Percentiles rank a stretch among this genome's conserved stretches.
Evolutionary conservation across 2,329 filamentous ascomycete species (phyloP).

Genomic region (Blastomyces percursus): DNA sequence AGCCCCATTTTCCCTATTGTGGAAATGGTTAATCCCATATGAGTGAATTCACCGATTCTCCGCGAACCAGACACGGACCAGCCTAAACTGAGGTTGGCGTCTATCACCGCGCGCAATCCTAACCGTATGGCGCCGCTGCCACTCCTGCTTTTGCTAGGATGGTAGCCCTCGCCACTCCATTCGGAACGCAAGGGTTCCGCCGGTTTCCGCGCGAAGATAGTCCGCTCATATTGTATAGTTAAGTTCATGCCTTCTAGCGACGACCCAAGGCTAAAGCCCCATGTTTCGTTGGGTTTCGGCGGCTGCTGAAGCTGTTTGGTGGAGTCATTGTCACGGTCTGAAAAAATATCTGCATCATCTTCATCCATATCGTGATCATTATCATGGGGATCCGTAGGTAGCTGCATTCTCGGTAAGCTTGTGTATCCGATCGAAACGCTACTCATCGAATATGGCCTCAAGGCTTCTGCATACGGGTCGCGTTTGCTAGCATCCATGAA

Average conservation of each 20-base stretch:
- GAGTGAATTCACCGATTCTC: constrained; percentile 28
- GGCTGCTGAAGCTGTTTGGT: constrained; percentile 9
- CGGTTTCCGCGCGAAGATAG: constrained; percentile 27
- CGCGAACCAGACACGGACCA: constrained; percentile 30
- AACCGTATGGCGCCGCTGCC: constrained; percentile 26
- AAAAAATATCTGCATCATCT: constrained; percentile 16
- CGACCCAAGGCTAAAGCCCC: constrained; percentile 24
- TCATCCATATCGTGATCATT: constrained; percentile 18
- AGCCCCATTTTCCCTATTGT: constrained; percentile 23
- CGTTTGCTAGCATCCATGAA: constrained; percentile 8
- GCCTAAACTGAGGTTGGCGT: constrained; percentile 20
- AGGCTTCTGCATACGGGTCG: not conserved
- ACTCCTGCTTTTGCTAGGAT: constrained; percentile 20
- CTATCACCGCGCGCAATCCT: constrained; percentile 23
- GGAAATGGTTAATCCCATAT: constrained; percentile 32
- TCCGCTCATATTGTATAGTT: constrained; percentile 27
- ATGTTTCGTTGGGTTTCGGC: constrained; percentile 22
- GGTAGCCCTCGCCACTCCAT: constrained; percentile 33
- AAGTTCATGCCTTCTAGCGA: constrained; percentile 21
- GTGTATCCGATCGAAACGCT: constrained; percentile 1
- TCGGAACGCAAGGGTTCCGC: constrained; percentile 27
- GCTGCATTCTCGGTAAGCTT: not conserved
- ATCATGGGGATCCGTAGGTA: not conserved
- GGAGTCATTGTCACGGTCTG: constrained; percentile 13
- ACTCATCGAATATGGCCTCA: constrained; percentile 1